A percentile compares a stretch with the other conserved stretches of the same genome.
Conservation (phyloP, 2,329 filamentous ascomycete species). For the Diaporthe velutina region DNA sequence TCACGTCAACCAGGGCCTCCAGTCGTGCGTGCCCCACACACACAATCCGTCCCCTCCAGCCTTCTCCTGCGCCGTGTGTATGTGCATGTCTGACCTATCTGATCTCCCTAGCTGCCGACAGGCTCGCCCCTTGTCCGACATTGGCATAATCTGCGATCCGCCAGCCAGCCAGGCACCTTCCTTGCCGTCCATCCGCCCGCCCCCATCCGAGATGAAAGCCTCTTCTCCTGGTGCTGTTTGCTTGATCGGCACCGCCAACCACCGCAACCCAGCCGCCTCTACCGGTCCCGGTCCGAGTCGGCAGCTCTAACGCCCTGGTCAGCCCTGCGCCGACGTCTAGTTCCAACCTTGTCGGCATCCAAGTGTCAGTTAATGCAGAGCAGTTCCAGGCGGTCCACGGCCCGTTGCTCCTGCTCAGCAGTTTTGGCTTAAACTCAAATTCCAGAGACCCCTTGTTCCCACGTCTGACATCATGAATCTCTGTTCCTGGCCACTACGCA, state of each 20-base stretch:
- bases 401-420: conserved; percentile 15
- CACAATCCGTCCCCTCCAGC: neutral
- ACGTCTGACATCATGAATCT: conserved; percentile 16
- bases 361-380: conserved; percentile 10
- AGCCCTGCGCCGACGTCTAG: conserved; percentile 9
- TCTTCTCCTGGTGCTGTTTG: neutral
- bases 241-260: conserved; percentile 20
- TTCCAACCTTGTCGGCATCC: neutral
- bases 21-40: neutral
- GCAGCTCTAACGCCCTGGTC: conserved; percentile 1
- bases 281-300: conserved; percentile 18
- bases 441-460: neutral
- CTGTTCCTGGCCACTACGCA: neutral
- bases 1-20: neutral
- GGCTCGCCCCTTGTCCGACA: conserved; percentile 1
- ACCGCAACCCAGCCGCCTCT: neutral
- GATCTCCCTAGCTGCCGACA: neutral
- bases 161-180: neutral
- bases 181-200: conserved; percentile 12
- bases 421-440: conserved; percentile 16
- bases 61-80: neutral
- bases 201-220: neutral
- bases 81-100: neutral
- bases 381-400: conserved; percentile 19
- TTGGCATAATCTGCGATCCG: conserved; percentile 13